Percentiles rank a stretch among this genome's conserved stretches.
Evolutionary conservation across 2,329 filamentous ascomycete genomes (phyloP).

Genomic region (Ciborinia camelliae): DNA sequence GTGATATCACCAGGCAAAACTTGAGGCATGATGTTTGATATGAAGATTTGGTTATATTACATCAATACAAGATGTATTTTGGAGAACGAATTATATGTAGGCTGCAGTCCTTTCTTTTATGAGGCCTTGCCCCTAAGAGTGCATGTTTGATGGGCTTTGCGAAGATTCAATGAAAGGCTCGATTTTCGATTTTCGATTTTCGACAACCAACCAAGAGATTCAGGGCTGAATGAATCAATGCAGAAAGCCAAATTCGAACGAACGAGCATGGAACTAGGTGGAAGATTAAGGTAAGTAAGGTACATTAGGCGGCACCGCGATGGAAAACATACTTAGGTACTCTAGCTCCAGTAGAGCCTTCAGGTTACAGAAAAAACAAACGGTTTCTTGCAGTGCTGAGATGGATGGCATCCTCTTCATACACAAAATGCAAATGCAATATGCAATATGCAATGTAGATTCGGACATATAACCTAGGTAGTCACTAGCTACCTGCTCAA

Average conservation of each 20-base stretch:
- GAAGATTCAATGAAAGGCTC: not conserved
- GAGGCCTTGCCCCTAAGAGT: not conserved
- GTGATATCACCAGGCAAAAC: constrained; percentile 21
- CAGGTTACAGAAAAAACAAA: not conserved
- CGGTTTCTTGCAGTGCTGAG: not conserved
- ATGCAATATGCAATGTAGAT: not conserved
- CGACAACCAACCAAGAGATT: not conserved
- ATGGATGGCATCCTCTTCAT: not conserved
- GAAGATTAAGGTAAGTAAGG: not conserved
- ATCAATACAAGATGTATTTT: not conserved
- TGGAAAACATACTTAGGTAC: not conserved
- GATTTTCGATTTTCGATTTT: not conserved
- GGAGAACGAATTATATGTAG: not conserved
- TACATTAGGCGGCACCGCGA: not conserved
- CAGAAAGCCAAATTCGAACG: not conserved
- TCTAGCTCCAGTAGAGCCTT: no score
- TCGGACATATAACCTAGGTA: not conserved
- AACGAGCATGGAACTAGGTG: not conserved
- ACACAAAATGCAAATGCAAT: not conserved
- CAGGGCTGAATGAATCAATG: constrained; percentile 3
- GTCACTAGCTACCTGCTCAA: not conserved
- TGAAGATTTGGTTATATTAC: not conserved
- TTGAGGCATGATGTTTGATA: constrained; percentile 17
- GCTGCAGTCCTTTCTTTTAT: not conserved
- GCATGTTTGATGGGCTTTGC: not conserved